Conservation (phyloP, 2,329 filamentous ascomycete species). For the Xylariaceae sp. region DNA sequence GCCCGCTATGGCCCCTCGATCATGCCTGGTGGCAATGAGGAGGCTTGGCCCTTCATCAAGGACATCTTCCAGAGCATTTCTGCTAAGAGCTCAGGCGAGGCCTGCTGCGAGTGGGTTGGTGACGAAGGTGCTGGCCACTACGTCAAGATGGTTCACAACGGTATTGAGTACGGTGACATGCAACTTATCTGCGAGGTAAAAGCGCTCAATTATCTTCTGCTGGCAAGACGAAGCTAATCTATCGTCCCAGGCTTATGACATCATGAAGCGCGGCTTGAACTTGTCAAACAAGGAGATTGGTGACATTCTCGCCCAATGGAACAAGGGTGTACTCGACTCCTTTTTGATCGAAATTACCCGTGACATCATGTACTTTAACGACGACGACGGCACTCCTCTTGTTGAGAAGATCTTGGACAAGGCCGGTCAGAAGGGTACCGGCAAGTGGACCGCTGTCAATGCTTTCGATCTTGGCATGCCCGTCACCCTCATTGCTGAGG, state of each 20-base stretch:
- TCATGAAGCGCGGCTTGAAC: slow-evolving; percentile 97
- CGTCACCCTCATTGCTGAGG: slow-evolving; percentile 95
- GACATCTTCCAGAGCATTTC: slow-evolving; percentile 97
- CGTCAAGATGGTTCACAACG: slow-evolving; percentile 99
- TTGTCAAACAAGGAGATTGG: slow-evolving; percentile 91
- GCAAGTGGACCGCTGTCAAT: slow-evolving; percentile 99
- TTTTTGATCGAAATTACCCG: slow-evolving; percentile 99
- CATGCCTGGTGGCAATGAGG: slow-evolving; percentile 98
- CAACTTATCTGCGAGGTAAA: slow-evolving; percentile 96
- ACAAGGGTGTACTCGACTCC: slow-evolving; percentile 96
- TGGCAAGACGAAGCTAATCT: background rate
- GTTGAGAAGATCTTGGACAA: slow-evolving; percentile 99
- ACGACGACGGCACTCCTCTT: slow-evolving; percentile 84
- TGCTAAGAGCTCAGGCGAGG: slow-evolving; percentile 94
- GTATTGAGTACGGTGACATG: slow-evolving; percentile 99
- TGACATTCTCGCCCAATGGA: slow-evolving; percentile 92
- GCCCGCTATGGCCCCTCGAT: slow-evolving; percentile 94
- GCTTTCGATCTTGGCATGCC: slow-evolving; percentile 96
- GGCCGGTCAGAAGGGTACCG: slow-evolving; percentile 98
- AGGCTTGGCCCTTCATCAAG: slow-evolving; percentile 97
- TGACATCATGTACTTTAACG: slow-evolving; percentile 97
- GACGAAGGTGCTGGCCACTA: slow-evolving; percentile 99
- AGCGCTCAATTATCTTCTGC: background rate
- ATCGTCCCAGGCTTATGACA: slow-evolving; percentile 80
- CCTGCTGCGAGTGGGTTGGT: slow-evolving; percentile 99